Percentiles rank a stretch among this genome's conserved stretches.
Evolutionary conservation across 2,329 filamentous ascomycete genomes (phyloP).

Genomic region (Beauveria scarabaeidicola): DNA sequence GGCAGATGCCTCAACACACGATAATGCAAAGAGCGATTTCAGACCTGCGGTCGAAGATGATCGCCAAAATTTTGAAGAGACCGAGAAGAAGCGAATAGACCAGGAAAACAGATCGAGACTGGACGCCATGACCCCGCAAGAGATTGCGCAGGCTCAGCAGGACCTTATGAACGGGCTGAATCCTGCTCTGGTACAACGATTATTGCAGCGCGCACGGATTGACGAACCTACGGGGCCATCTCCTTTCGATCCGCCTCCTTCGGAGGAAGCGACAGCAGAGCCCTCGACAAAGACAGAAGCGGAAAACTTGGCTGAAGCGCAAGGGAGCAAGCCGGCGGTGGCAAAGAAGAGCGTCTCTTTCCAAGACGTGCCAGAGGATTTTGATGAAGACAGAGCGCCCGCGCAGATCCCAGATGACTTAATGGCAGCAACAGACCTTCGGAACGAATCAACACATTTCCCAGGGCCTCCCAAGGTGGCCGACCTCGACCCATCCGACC

Average conservation of each 20-base stretch:
- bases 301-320: neutral
- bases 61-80: conserved; percentile 27
- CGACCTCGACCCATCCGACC: conserved; percentile 74
- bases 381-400: conserved; percentile 36
- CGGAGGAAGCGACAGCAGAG: conserved; percentile 12
- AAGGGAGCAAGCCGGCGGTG: conserved; percentile 2
- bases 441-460: conserved; percentile 49
- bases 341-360: conserved; percentile 19
- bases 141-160: conserved; percentile 71
- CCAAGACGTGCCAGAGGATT: conserved; percentile 18
- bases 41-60: conserved; percentile 7
- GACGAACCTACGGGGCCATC: conserved; percentile 47
- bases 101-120: conserved; percentile 70
- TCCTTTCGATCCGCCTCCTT: conserved; percentile 31
- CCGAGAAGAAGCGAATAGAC: conserved; percentile 67
- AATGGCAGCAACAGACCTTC: conserved; percentile 32
- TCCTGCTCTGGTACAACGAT: conserved; percentile 63
- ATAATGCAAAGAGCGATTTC: neutral
- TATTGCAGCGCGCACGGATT: conserved; percentile 69
- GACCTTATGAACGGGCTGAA: conserved; percentile 76
- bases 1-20: neutral
- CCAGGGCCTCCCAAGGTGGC: conserved; percentile 47
- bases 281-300: neutral
- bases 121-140: conserved; percentile 67
- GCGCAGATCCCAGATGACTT: conserved; percentile 32